Conservation (phyloP, 2,329 filamentous ascomycete genomes). For the Xylariaceae sp. region DNA sequence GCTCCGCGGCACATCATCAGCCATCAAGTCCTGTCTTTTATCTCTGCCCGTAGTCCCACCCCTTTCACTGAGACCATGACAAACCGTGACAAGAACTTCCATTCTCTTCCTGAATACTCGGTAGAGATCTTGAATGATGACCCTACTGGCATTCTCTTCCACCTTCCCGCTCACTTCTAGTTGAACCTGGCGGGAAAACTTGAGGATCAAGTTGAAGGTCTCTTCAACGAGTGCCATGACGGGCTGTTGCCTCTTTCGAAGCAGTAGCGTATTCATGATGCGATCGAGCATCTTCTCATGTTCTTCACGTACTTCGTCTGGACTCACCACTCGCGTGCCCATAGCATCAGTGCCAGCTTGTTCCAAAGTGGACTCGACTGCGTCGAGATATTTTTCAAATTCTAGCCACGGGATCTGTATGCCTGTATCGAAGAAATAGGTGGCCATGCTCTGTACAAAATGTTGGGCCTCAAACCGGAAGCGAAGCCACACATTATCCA, state of each 20-base stretch:
- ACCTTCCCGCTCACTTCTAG: conserved; percentile 36
- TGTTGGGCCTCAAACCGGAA: conserved; percentile 76
- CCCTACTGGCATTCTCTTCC: conserved; percentile 26
- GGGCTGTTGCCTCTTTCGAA: conserved; percentile 69
- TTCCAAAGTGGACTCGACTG: conserved; percentile 54
- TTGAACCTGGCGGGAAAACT: conserved; percentile 55
- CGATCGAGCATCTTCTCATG: conserved; percentile 70
- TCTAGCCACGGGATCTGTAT: conserved; percentile 67
- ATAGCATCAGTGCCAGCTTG: conserved; percentile 33
- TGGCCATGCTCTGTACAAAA: conserved; percentile 66
- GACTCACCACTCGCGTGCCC: conserved; percentile 42
- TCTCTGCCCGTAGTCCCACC: conserved; percentile 40
- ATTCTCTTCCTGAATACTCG: conserved; percentile 64
- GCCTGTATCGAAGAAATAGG: conserved; percentile 76
- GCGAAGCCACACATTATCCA: conserved; percentile 43
- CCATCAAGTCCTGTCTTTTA: conserved; percentile 24
- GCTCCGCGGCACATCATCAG: conserved; percentile 36
- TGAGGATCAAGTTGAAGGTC: conserved; percentile 67
- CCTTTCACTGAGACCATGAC: conserved; percentile 61
- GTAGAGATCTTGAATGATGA: conserved; percentile 49
- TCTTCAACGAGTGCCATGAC: conserved; percentile 69
- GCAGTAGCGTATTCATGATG: conserved; percentile 67
- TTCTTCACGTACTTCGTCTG: conserved; percentile 60
- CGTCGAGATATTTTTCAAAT: conserved; percentile 62
- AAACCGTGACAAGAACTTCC: conserved; percentile 68